These are phyloP conservation scores for Pichia phayaonensis DNA, from an alignment of 805 yeast genomes.

Conservation along the genomic window DNA sequence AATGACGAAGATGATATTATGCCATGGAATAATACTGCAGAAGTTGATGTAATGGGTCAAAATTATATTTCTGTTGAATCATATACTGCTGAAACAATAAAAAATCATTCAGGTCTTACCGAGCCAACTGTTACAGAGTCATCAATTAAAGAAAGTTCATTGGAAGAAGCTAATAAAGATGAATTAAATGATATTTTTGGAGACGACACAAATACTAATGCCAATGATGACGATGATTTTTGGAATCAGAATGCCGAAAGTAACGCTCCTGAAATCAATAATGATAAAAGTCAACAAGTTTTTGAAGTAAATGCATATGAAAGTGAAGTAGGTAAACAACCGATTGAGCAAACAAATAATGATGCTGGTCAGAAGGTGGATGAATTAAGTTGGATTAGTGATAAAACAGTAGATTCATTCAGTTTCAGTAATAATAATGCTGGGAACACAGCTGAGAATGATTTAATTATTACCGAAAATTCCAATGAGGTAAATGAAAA, in stretches of 20 bases:
- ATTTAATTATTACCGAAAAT: not conserved
- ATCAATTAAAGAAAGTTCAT: not conserved
- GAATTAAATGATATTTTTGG: not conserved
- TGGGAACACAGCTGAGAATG: not conserved
- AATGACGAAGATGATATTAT: not conserved
- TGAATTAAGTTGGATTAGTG: not conserved
- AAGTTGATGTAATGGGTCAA: constrained; percentile 4
- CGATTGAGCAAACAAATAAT: not conserved
- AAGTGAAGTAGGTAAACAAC: not conserved
- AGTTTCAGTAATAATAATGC: not conserved
- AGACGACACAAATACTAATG: not conserved
- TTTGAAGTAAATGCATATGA: not conserved
- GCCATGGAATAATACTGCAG: constrained; percentile 8
- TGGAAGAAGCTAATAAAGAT: not conserved
- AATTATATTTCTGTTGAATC: not conserved
- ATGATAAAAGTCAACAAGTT: not conserved
- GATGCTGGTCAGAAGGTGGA: not conserved
- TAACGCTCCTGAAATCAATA: not conserved
- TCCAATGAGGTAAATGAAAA: constrained; percentile 36
- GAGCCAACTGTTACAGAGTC: not conserved
- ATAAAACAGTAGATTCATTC: not conserved
- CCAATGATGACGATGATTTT: not conserved
- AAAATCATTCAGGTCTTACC: not conserved
- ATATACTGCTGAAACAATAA: not conserved
- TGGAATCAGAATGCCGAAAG: not conserved